Base-by-base conservation (phyloP, 2,329 filamentous ascomycete genomes). In the Hirsutella rhossiliensis region DNA sequence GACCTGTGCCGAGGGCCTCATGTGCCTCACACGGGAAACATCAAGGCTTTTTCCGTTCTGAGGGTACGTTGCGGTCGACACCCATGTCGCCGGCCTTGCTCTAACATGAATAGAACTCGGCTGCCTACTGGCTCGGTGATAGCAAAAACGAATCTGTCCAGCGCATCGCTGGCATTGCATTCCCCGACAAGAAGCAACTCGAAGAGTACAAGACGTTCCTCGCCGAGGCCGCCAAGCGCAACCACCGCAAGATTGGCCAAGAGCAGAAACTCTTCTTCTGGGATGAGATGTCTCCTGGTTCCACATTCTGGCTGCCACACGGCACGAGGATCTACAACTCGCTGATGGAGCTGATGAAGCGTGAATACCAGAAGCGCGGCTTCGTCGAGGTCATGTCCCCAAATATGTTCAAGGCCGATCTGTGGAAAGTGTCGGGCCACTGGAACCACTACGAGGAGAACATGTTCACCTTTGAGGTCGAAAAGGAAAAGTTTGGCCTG, bases 191-290 rank as follows among this genome's bases (percentile, higher is more conserved):
- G 77, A 94, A 95, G 69, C 77, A 80, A 56, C 86, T 98, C 68
- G 80, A 85, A 40, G 88, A 94, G 57, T 88, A 97, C 70, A 82
- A 94, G 68, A 88, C 90, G 59, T 94, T 94, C 67, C 75, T 98
- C 28, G 90, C 95, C 57, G 92, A 98, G 67, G 92, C 92, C n/a
- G 90, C 92, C 48, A 95, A 95, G 73, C 83, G 92, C 50, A 92
- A 97, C 59, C 92, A 98, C 62, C 76, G 90, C 52, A 87, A 86
- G 67, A 89, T 98, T 53, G 92, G 89, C 51, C 86, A 83, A 60
- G 89, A 97, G 50, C 92, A 98, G 64, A 90, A 97, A 61, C 80
- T 98, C 9, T 98, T 95, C 73, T 94, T 96, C 73, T 98, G 96
- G 70, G 83, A 94, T 58, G 85, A 94, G 50, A 74, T 82, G 55